A percentile compares a stretch with the other conserved stretches of the same genome.
Conservation (phyloP, 495 filamentous ascomycete genomes). For the Copromyces sp. region DNA sequence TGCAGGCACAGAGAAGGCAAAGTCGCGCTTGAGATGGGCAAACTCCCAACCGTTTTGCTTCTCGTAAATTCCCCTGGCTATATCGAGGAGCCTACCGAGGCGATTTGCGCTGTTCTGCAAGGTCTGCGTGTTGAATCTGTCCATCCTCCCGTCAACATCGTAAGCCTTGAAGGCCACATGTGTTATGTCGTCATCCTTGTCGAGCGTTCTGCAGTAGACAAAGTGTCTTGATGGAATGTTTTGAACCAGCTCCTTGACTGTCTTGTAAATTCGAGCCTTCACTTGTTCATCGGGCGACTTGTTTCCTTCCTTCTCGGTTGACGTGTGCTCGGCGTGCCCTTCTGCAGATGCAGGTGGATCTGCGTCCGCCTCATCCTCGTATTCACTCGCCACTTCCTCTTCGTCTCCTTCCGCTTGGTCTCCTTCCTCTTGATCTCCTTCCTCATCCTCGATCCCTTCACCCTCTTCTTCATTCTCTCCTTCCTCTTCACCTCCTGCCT, state of each 20-base stretch:
- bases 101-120: not conserved
- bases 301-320: not conserved
- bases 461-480: not conserved
- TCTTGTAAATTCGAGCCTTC: not conserved
- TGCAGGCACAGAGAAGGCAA: not conserved
- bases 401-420: not conserved
- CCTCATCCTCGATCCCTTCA: not conserved
- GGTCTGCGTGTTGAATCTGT: not conserved
- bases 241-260: not conserved
- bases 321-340: too few relatives aligned
- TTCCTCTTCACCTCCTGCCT: not conserved
- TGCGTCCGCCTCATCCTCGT: not conserved
- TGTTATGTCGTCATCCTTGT: not conserved
- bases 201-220: not conserved
- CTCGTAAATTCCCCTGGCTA: not conserved
- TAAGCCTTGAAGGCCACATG: not conserved
- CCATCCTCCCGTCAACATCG: not conserved
- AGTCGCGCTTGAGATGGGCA: not conserved
- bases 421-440: not conserved
- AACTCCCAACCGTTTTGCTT: not conserved
- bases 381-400: not conserved
- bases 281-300: not conserved
- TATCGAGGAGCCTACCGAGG: not conserved
- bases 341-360: not conserved
- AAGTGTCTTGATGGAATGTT: not conserved